Base-by-base conservation (phyloP, 2,329 filamentous ascomycete genomes). In the Incumbomyces lentus region DNA sequence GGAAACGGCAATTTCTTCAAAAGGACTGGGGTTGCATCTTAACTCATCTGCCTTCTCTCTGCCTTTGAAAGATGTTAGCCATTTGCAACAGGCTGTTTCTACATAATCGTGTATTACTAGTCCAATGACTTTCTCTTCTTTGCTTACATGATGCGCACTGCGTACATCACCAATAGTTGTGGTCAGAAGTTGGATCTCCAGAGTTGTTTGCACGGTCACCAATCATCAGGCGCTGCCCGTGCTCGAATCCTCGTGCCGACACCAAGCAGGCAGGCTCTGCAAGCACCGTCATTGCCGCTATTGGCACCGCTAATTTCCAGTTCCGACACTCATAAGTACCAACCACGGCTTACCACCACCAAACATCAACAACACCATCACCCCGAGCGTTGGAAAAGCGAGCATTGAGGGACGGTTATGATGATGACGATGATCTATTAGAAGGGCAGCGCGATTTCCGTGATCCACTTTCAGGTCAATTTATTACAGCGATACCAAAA, bases 341-440 rank as follows among this genome's bases (percentile, higher is more conserved):
- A 49, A 53, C 38, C 48, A 58, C 55, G 55, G 54, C 55, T 33
- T 39, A 50, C 44, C 30, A 44, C 37, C 19, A 38, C 30, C 29
- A 36, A 35, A 36, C 49, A 48, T 40, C 31, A 33, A 40, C 46
- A 49, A 38, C 31, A 48, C 33, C 64, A 62, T 60, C 65, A 63
- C 56, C 65, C 63, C 55, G 63, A 60, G 55, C 62, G 64, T 55
- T 59, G 60, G 58, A 66, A 65, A 59, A 61, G 44, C 53, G 51
- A 44, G 53, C 56, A 29, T 53, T 46, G 32, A 54, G 53, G 51
- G 46, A 58, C 49, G 48, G 53, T 14, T 31, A 18, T 43, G 17
- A 33, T 30, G 39, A 34, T 30, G 19, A 46, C 39, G 29, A 35
- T 16, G 8, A 13, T 8, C 29, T 30, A 11, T 29, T 44, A 44